A percentile compares a stretch with the other conserved stretches of the same genome.
Conservation (phyloP, 129 eudicot genomes). For the Arctium lappa region DNA sequence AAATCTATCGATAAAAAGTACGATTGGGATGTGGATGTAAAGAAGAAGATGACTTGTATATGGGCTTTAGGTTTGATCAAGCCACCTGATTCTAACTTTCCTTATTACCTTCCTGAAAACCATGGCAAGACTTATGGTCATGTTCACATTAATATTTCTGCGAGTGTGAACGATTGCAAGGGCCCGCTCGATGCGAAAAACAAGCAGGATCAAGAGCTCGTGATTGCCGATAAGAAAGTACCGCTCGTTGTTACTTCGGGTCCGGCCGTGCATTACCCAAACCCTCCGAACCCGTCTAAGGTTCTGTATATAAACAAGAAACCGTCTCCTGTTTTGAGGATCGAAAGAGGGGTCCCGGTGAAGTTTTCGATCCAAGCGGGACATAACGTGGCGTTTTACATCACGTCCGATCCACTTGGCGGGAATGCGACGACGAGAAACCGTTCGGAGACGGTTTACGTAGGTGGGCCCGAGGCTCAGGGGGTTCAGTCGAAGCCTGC, state of each 20-base stretch:
- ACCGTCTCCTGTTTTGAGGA: conserved; percentile 78
- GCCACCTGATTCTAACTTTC: conserved; percentile 75
- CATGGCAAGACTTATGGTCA: conserved; percentile 80
- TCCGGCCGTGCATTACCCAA: conserved; percentile 72
- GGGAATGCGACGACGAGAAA: conserved; percentile 89
- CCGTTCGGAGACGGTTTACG: conserved; percentile 62
- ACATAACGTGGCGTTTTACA: conserved; percentile 83
- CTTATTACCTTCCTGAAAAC: conserved; percentile 77
- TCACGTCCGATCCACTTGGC: conserved; percentile 90
- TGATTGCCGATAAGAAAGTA: conserved; percentile 60
- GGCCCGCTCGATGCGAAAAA: conserved; percentile 91
- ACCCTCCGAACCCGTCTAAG: conserved; percentile 92
- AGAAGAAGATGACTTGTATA: conserved; percentile 64
- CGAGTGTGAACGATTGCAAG: conserved; percentile 65
- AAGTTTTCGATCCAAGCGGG: conserved; percentile 92
- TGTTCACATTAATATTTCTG: conserved; percentile 62
- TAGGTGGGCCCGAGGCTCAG: conserved; percentile 76
- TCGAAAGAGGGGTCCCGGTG: conserved; percentile 92
- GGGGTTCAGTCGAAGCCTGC: conserved; percentile 83
- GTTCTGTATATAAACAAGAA: conserved; percentile 86
- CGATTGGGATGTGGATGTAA: conserved; percentile 54
- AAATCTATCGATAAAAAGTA: conserved; percentile 54
- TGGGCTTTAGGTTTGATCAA: conserved; percentile 89
- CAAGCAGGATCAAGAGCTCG: conserved; percentile 84
- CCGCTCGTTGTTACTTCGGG: conserved; percentile 77